Base-by-base conservation (phyloP, 805 yeast species). In the Candida vaughaniae region DNA sequence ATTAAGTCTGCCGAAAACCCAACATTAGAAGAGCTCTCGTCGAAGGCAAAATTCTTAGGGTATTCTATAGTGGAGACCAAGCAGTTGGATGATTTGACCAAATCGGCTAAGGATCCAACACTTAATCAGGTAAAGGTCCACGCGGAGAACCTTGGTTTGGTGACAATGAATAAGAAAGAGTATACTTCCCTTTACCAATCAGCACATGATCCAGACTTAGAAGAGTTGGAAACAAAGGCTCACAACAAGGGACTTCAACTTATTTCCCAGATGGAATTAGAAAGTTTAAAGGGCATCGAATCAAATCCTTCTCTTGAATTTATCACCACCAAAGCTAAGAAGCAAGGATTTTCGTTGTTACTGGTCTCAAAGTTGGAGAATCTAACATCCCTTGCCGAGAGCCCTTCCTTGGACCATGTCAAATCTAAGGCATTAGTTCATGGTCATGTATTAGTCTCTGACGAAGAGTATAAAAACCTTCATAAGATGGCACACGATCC, bases 111-210 rank as follows among this genome's bases (percentile, higher is more conserved):
- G 38, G 58, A 57, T 7, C 73, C 73, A 18, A 46, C 54, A 12
- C 51, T 64, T 22, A 56, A 54, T 15, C 66, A 60, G 25, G 56
- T 67, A 5, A 60, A 65, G 32, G 39, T 47, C 10, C 58, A 56
- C 9, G 71, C 71, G 1, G 69, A 63, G 32, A 55, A 39, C n/a
- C 56, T 52, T 29, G 53, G 55, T 10, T 55, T 62, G 35, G 54
- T 62, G 6, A 60, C 71, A 2, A 48, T 67, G 30, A 35, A 56
- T 1, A 53, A 56, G 37, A 28, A 39, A 1, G 73, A 67, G 39
- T 64, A 61, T 33, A 53, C 69, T 16, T 47, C 51, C 15, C 49
- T 68, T 26, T 58, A 52, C 16, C 49, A 50, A 22, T 23, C 37
- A 16, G 60, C 63, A 1, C 45, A 58, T 29, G 64, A 60, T 15